These are phyloP conservation scores for Penicillium silybi DNA, from an alignment of 495 filamentous ascomycete genomes.

Conservation along the genomic window DNA sequence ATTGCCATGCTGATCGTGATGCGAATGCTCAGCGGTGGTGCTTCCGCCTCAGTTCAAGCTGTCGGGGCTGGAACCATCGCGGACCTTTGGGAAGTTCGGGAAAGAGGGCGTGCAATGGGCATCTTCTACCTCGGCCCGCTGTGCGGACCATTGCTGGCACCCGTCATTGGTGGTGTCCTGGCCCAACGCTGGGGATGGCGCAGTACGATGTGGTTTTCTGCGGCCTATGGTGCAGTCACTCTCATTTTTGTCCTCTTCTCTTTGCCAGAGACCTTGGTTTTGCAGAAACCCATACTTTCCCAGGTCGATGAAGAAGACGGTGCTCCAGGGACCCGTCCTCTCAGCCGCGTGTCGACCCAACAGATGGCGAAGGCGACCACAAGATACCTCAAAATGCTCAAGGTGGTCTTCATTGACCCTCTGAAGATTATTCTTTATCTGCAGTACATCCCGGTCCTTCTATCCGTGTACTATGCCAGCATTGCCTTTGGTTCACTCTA, in stretches of 20 bases:
- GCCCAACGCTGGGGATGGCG: conserved; percentile 73
- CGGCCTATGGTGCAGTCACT: conserved; percentile 66
- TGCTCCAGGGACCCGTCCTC: conserved; percentile 20
- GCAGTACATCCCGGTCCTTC: conserved; percentile 71
- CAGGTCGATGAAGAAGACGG: conserved; percentile 18
- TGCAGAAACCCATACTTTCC: conserved; percentile 18
- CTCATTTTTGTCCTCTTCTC: conserved; percentile 60
- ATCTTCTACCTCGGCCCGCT: conserved; percentile 89
- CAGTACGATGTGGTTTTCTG: conserved; percentile 83
- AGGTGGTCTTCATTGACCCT: conserved; percentile 73
- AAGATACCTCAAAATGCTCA: conserved; percentile 49
- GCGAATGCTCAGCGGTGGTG: conserved; percentile 76
- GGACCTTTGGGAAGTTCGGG: conserved; percentile 80
- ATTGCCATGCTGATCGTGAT: conserved; percentile 86
- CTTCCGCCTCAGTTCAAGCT: conserved; percentile 82
- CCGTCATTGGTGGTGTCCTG: conserved; percentile 81
- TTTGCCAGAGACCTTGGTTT: conserved; percentile 64
- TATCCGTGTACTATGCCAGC: conserved; percentile 78
- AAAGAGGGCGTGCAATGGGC: conserved; percentile 86
- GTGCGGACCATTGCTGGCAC: conserved; percentile 78
- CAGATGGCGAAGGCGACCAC: conserved; percentile 57
- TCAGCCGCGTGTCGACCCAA: conserved; percentile 59
- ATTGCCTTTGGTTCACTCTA: conserved; percentile 82
- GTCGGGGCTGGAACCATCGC: conserved; percentile 92
- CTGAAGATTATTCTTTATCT: conserved; percentile 74